Conservation (phyloP, 352 stramenopile genomes). For the Phytophthora podocarpi region DNA sequence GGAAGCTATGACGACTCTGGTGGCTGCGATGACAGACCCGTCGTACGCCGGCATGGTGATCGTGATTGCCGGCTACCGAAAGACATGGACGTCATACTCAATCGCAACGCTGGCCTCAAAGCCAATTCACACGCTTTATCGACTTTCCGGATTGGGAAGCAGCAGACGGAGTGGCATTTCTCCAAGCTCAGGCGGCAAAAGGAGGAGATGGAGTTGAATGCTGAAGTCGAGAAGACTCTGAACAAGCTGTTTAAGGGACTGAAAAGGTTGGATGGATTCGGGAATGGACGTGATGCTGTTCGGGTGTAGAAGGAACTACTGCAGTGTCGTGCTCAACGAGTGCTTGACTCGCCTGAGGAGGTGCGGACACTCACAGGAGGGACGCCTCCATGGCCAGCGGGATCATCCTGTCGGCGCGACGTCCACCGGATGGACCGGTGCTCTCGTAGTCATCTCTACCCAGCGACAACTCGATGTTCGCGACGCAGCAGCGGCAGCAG, state of each 20-base stretch:
- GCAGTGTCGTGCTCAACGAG: conserved; percentile 67
- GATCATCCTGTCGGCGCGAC: conserved; percentile 42
- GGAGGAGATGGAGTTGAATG: conserved; percentile 49
- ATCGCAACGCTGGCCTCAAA: conserved; percentile 91
- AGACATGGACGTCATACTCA: conserved; percentile 91
- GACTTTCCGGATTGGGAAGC: conserved; percentile 91
- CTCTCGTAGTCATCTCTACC: conserved; percentile 32
- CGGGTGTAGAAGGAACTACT: conserved; percentile 68
- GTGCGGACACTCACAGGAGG: conserved; percentile 48
- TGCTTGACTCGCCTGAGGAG: conserved; percentile 48
- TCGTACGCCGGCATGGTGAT: conserved; percentile 88
- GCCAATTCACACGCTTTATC: conserved; percentile 90
- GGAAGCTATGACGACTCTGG: conserved; percentile 91
- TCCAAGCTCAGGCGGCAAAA: conserved; percentile 45
- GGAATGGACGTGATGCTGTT: conserved; percentile 76
- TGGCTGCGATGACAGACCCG: conserved; percentile 90
- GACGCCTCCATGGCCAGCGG: conserved; percentile 50
- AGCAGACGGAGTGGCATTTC: conserved; percentile 75
- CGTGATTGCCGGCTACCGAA: conserved; percentile 90
- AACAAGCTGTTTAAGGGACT: conserved; percentile 43
- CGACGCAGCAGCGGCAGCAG: neutral
- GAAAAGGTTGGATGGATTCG: conserved; percentile 60
- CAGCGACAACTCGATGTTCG: conserved; percentile 1
- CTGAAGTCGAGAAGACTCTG: conserved; percentile 34
- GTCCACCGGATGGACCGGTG: conserved; percentile 35